Percentiles rank a stretch among this genome's conserved stretches.
Evolutionary conservation across 1,139 yeast species (phyloP).

Genomic region (Pneumocystis canis): DNA sequence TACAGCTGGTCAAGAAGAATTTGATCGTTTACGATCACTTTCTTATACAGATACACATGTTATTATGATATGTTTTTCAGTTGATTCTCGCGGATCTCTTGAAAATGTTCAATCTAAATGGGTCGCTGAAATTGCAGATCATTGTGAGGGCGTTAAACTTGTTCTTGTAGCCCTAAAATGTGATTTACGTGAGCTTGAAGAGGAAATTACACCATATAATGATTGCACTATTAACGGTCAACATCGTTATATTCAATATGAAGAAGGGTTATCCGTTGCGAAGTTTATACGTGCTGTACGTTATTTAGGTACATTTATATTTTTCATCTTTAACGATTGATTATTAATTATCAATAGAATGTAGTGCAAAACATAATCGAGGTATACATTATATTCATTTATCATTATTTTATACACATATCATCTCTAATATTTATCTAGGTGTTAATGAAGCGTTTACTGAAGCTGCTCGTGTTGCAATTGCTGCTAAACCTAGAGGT

Average conservation of each 20-base stretch:
- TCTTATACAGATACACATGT: constrained; percentile 93
- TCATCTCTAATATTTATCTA: background rate
- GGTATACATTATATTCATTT: constrained; percentile 30
- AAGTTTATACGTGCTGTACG: constrained; percentile 40
- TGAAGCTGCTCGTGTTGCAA: constrained; percentile 1
- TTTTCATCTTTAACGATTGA: constrained; percentile 32
- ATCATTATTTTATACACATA: background rate
- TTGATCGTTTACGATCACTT: constrained; percentile 76
- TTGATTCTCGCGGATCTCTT: constrained; percentile 84
- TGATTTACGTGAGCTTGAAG: constrained; percentile 50
- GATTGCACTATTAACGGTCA: constrained; percentile 10
- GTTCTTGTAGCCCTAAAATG: constrained; percentile 90
- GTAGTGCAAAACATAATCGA: constrained; percentile 84
- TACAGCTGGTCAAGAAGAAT: constrained; percentile 98
- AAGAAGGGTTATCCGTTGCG: constrained; percentile 77
- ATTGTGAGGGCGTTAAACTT: constrained; percentile 89
- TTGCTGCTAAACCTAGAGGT: constrained; percentile 1
- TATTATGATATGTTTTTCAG: constrained; percentile 79
- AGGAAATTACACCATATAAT: constrained; percentile 15
- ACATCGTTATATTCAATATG: constrained; percentile 43
- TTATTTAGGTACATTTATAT: constrained; percentile 31
- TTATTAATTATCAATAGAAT: constrained; percentile 43
- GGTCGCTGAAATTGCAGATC: constrained; percentile 94
- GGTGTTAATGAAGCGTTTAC: constrained; percentile 1
- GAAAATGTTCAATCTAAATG: constrained; percentile 91